Evolutionary conservation across 2,329 filamentous ascomycete species (phyloP), one percentile per base, ranked within the genome.

Genomic region (Knufia petricola): DNA sequence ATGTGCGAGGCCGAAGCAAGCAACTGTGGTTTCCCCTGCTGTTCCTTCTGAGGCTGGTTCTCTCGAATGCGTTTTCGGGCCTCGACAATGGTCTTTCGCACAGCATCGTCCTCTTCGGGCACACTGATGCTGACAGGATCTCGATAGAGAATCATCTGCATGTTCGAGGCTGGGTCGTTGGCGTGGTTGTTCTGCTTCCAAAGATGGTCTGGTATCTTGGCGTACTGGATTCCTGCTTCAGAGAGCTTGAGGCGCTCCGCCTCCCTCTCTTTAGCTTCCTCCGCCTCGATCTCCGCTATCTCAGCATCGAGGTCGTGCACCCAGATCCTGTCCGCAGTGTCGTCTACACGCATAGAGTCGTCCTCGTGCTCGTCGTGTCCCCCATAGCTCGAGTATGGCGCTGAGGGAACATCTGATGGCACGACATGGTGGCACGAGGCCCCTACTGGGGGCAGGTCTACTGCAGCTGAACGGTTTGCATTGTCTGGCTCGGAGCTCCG

Each of bases 241-340:
- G 87, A 82, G 0, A 94, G 75, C 69, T 95, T 55, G 20, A 88
- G 61, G 89, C 74, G 76, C 56, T 77, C 75, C 19, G 77, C 72
- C 42, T 50, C 44, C 71, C 67, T 49, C n/a, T 80, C 74, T 36
- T 78, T 71, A 41, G 73, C 69, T 52, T 84, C 74, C 36, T 78
- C 71, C 40, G 73, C 69, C 51, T 84, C 79, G 23, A 75, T 70
- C 55, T 83, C 80, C 12, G 83, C 82, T 40, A 96, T 77, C 67
- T 96, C 90, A 58, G 84, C 84, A 62, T 94, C 88, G 8, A 98
- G 74, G 66, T 94, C 82, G 71, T 89, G 83, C 58, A 98, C 88
- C 73, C 92, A 95, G 52, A 95, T 80, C 61, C 84, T 86, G 69
- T 94, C 76, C 60, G 85, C 85, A 26, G 85, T 83, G 66, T 95